Evolutionary conservation across 495 filamentous ascomycete species (phyloP).

Genomic region (Neurospora tetrasperma): DNA sequence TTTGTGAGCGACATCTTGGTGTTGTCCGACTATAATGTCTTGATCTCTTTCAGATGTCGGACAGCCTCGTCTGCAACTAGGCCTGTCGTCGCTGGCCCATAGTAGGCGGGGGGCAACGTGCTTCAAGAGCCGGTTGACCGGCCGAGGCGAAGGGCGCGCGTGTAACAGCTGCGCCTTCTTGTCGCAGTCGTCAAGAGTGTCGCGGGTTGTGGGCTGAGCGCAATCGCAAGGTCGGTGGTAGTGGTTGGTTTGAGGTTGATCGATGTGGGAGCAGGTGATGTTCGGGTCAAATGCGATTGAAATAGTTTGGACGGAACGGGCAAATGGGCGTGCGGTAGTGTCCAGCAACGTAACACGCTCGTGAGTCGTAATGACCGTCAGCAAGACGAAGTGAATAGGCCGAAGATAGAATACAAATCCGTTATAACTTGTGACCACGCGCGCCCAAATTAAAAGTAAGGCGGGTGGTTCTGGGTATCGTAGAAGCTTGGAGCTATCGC

Average conservation of each 20-base stretch:
- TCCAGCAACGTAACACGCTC: neutral
- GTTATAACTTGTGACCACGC: neutral
- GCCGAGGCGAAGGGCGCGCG: neutral
- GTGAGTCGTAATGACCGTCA: neutral
- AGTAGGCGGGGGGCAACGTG: slow-evolving; percentile 10
- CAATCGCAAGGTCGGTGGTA: neutral
- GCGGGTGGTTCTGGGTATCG: neutral
- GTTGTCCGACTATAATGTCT: neutral
- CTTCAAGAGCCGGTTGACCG: neutral
- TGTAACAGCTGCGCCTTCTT: neutral
- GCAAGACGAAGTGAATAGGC: neutral
- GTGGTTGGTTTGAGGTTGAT: neutral
- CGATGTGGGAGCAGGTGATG: neutral
- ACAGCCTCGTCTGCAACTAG: slow-evolving; percentile 18
- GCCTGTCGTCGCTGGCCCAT: slow-evolving; percentile 21
- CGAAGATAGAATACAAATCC: neutral
- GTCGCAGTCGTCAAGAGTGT: neutral
- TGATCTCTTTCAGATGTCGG: slow-evolving; percentile 4
- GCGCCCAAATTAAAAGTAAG: neutral
- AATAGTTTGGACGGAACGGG: neutral
- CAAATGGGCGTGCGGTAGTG: neutral
- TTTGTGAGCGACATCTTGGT: slow-evolving; percentile 22
- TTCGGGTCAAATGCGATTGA: neutral
- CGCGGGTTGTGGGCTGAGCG: neutral
- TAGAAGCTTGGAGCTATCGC: neutral